phyloP scores from a whole-genome alignment of 345 rosid genomes.

The Euphorbia pulcherrima region DNA sequence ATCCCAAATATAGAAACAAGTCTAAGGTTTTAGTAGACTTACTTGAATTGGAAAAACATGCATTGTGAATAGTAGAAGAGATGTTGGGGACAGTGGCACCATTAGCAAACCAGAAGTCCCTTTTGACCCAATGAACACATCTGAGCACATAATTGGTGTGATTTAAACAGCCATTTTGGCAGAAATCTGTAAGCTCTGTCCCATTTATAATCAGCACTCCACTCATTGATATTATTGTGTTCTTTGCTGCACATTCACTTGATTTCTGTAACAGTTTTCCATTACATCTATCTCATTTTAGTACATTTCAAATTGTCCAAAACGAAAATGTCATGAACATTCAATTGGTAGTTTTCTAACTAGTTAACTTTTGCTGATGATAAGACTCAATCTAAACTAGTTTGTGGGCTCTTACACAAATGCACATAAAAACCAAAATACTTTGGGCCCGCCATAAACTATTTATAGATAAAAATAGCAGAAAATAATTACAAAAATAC shows the following conservation, averaged over 20 bases:
- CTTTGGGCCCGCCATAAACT: too few relatives aligned
- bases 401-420: too few relatives aligned
- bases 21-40: neutral
- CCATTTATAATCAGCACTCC: conserved; percentile 24
- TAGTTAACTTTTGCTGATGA: too few relatives aligned
- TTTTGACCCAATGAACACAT: conserved; percentile 25
- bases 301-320: too few relatives aligned
- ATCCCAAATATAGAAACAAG: too few relatives aligned
- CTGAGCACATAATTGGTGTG: conserved; percentile 17
- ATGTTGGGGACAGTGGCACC: conserved; percentile 16
- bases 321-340: too few relatives aligned
- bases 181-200: conserved; percentile 19
- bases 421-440: too few relatives aligned
- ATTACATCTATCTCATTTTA: too few relatives aligned
- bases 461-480: too few relatives aligned
- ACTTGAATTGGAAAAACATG: conserved; percentile 17
- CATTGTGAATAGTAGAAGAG: conserved; percentile 7
- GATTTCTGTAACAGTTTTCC: neutral
- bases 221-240: conserved; percentile 12
- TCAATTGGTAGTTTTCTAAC: too few relatives aligned
- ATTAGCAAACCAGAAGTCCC: conserved; percentile 38
- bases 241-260: conserved; percentile 6
- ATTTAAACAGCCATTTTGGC: conserved; percentile 21
- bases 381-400: too few relatives aligned
- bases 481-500: too few relatives aligned